A percentile compares a stretch with the other conserved stretches of the same genome.
phyloP scores from a whole-genome alignment of 257 asterid species.

The Primulina eburnea region DNA sequence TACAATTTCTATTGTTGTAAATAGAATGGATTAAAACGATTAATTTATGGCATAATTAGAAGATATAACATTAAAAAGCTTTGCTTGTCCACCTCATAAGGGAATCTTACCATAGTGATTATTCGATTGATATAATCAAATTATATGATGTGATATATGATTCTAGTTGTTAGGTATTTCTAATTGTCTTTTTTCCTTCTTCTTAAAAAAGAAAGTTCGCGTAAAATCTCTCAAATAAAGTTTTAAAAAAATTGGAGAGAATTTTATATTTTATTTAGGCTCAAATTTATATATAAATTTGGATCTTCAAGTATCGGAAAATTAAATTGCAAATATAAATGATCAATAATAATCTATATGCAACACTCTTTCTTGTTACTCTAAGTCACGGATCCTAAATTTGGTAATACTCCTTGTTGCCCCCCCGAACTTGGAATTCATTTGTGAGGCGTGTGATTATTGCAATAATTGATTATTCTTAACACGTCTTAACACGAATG shows the following conservation, averaged over 20 bases:
- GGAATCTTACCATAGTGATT: background rate
- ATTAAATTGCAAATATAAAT: too few relatives aligned
- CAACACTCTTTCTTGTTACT: background rate
- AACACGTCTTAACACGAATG: background rate
- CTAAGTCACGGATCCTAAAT: background rate
- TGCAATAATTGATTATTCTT: background rate
- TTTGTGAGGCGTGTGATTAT: background rate
- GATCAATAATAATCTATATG: background rate
- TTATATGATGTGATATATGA: background rate
- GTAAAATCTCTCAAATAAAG: background rate
- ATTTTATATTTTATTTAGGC: too few relatives aligned
- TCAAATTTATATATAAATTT: too few relatives aligned
- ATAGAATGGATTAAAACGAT: too few relatives aligned
- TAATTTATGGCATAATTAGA: too few relatives aligned
- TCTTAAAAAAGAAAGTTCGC: too few relatives aligned
- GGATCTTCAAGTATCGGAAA: too few relatives aligned
- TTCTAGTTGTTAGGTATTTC: background rate
- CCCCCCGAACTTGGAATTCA: too few relatives aligned
- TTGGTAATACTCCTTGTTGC: too few relatives aligned
- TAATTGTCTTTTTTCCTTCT: too few relatives aligned
- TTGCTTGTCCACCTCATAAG: background rate
- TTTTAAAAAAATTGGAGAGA: too few relatives aligned
- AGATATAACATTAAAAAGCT: background rate
- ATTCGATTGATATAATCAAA: background rate
- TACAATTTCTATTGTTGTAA: too few relatives aligned